Percentiles rank a stretch among this genome's conserved stretches.
Conservation (phyloP, 768 basidiomycete species). For the Erythrobasidium yunnanense region DNA sequence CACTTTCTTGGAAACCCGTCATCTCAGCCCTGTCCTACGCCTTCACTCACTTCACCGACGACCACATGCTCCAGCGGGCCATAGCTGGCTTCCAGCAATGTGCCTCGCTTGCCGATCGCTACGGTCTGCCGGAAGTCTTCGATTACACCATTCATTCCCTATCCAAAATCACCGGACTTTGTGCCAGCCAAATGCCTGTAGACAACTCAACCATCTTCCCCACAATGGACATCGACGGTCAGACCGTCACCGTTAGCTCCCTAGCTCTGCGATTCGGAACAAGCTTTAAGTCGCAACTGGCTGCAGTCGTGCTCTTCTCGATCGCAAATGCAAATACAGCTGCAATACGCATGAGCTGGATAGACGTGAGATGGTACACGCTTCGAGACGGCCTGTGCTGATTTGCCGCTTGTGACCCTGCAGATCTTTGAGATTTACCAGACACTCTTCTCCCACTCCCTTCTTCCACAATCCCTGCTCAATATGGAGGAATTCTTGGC, state of each 20-base stretch:
- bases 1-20: conserved; percentile 77
- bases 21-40: conserved; percentile 92
- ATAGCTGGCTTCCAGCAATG: conserved; percentile 96
- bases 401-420: neutral
- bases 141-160: conserved; percentile 90
- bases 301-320: conserved; percentile 92
- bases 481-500: conserved; percentile 98
- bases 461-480: conserved; percentile 77
- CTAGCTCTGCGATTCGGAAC: conserved; percentile 87
- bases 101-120: conserved; percentile 79
- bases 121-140: conserved; percentile 84
- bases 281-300: conserved; percentile 87
- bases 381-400: neutral
- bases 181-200: conserved; percentile 55
- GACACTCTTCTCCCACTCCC: conserved; percentile 84
- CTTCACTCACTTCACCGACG: conserved; percentile 91
- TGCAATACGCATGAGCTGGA: conserved; percentile 89
- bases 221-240: conserved; percentile 76
- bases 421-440: conserved; percentile 99
- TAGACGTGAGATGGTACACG: conserved; percentile 51
- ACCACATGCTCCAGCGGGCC: conserved; percentile 86
- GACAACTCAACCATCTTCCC: conserved; percentile 58
- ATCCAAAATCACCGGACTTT: conserved; percentile 77
- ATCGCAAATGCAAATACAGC: conserved; percentile 94
- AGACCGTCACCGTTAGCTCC: conserved; percentile 77